A percentile compares a stretch with the other conserved stretches of the same genome.
Conservation (phyloP, 1,284 basidiomycete genomes). For the Ustilago vetiveriae region DNA sequence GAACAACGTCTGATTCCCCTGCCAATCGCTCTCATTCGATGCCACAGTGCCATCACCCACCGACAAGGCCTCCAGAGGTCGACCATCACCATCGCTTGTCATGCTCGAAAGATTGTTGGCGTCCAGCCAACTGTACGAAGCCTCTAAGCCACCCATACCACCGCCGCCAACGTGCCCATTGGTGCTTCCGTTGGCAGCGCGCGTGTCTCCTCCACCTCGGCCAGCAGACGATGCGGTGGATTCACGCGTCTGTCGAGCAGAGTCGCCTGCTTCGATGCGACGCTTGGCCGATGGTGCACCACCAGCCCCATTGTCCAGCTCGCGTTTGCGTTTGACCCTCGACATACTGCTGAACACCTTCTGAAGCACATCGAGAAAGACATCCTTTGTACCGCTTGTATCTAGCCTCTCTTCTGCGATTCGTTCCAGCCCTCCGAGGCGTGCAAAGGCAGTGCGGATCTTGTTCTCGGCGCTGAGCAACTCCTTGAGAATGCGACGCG, state of each 20-base stretch:
- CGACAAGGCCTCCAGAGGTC: constrained; percentile 9
- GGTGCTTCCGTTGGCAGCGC: neutral
- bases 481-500: constrained; percentile 40
- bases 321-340: constrained; percentile 28
- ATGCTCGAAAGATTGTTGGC: constrained; percentile 8
- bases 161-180: neutral
- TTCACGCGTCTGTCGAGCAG: constrained; percentile 26
- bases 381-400: constrained; percentile 34
- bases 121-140: constrained; percentile 26
- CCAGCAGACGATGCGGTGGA: constrained; percentile 20
- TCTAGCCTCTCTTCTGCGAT: constrained; percentile 32
- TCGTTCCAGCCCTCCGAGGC: constrained; percentile 29
- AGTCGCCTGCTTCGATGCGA: constrained; percentile 1
- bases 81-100: constrained; percentile 1
- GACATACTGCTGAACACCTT: constrained; percentile 18
- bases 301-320: constrained; percentile 2
- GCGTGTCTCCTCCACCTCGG: neutral
- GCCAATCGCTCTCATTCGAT: constrained; percentile 40
- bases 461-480: constrained; percentile 36
- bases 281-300: constrained; percentile 12
- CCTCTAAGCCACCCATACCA: constrained; percentile 5
- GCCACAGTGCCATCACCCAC: constrained; percentile 21
- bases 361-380: constrained; percentile 41
- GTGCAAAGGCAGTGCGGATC: constrained; percentile 32
- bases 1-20: constrained; percentile 31